A percentile compares a stretch with the other conserved stretches of the same genome.
Evolutionary conservation across 106 monocot genomes (phyloP).

Genomic region (Platanthera zijinensis): DNA sequence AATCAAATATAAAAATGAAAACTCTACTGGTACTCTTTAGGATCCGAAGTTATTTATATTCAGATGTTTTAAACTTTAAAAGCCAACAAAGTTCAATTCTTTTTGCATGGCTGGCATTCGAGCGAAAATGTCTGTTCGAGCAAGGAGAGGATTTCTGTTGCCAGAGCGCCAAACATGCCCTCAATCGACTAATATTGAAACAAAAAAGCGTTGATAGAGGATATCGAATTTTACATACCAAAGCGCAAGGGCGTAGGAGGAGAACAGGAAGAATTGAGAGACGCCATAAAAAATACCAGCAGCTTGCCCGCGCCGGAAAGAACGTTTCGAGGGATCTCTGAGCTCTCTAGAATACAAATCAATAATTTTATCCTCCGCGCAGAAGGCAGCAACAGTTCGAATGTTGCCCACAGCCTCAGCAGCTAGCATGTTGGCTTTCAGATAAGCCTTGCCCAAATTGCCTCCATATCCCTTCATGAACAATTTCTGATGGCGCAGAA

Average conservation of each 20-base stretch:
- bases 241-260: slow-evolving; percentile 77
- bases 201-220: not conserved
- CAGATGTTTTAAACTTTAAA: not conserved
- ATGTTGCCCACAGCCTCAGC: slow-evolving; percentile 97
- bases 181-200: not conserved
- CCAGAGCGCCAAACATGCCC: not conserved
- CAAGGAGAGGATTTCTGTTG: not conserved
- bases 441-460: slow-evolving; percentile 68
- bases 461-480: slow-evolving; percentile 93
- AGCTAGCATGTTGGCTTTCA: slow-evolving; percentile 96
- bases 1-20: not conserved
- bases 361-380: slow-evolving; percentile 86
- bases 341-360: slow-evolving; percentile 72
- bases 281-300: slow-evolving; percentile 85
- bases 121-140: not conserved
- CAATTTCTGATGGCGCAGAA: slow-evolving; percentile 41
- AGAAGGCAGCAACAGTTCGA: slow-evolving; percentile 89
- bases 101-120: not conserved
- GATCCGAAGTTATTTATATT: not conserved
- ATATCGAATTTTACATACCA: slow-evolving; percentile 42
- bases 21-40: not conserved
- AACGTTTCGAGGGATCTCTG: slow-evolving; percentile 42
- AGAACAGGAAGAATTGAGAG: slow-evolving; percentile 89
- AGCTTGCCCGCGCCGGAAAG: slow-evolving; percentile 76
- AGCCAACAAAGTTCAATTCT: not conserved